Percentiles rank a stretch among this genome's conserved stretches.
These are phyloP conservation scores for Carallia brachiata DNA, from an alignment of 345 rosid genomes.

Conservation along the genomic window DNA sequence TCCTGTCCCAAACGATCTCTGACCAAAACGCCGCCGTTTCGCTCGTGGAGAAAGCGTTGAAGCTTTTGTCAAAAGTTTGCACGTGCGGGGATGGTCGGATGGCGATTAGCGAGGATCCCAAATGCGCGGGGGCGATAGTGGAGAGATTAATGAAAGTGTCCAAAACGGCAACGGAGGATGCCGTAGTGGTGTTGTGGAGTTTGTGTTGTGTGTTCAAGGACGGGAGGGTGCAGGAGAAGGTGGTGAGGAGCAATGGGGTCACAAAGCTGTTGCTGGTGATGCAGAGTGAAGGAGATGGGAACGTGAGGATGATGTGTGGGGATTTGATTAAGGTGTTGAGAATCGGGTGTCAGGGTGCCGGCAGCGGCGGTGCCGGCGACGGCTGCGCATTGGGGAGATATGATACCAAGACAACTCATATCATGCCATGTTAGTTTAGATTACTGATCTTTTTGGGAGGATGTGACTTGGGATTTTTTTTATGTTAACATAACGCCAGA, in stretches of 20 bases:
- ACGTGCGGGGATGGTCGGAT: conserved; percentile 17
- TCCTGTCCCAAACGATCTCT: conserved; percentile 4
- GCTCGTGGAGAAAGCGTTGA: conserved; percentile 18
- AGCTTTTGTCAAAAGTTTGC: conserved; percentile 7
- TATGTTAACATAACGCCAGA: neutral
- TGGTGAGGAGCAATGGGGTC: conserved; percentile 19
- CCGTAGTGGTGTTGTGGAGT: conserved; percentile 24
- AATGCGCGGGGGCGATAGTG: conserved; percentile 15
- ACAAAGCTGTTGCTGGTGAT: conserved; percentile 22
- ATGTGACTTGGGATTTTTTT: neutral
- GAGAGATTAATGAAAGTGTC: conserved; percentile 27
- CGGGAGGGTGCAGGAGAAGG: conserved; percentile 20
- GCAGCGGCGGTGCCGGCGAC: neutral
- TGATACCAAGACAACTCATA: conserved; percentile 43
- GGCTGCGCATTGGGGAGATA: conserved; percentile 20
- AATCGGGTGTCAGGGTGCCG: conserved; percentile 6
- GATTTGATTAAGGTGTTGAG: conserved; percentile 34
- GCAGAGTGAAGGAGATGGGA: conserved; percentile 29
- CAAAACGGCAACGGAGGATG: conserved; percentile 28
- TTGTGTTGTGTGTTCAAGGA: conserved; percentile 21
- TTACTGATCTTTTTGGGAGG: neutral
- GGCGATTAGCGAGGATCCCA: conserved; percentile 22
- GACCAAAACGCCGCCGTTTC: conserved; percentile 10
- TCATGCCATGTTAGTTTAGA: conserved; percentile 38
- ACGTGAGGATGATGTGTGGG: conserved; percentile 15